Conservation (phyloP, 1,284 basidiomycete species). For the Ustilago nuda region DNA sequence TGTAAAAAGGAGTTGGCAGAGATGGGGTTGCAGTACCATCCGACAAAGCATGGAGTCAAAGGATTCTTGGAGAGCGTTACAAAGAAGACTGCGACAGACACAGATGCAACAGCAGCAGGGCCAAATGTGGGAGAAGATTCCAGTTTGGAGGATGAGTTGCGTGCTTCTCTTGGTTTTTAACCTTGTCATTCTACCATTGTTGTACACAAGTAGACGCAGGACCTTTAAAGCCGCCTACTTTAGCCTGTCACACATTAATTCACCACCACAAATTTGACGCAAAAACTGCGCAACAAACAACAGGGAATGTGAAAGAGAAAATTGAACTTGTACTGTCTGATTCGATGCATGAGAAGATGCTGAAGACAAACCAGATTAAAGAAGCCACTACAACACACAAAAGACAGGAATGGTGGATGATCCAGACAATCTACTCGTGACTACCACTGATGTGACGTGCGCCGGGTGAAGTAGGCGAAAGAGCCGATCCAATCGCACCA, state of each 20-base stretch:
- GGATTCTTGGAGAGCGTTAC: slow-evolving; percentile 30
- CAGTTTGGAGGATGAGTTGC: slow-evolving; percentile 56
- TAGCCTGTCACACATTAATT: neutral
- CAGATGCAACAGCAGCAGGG: neutral
- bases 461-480: slow-evolving; percentile 46
- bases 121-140: neutral
- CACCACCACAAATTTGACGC: too few species aligned
- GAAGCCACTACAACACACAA: slow-evolving; percentile 3
- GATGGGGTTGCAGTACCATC: slow-evolving; percentile 23
- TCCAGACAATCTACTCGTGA: slow-evolving; percentile 26
- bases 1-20: slow-evolving; percentile 72
- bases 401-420: neutral
- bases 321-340: slow-evolving; percentile 15
- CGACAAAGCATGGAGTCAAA: slow-evolving; percentile 24
- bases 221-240: neutral
- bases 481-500: slow-evolving; percentile 42
- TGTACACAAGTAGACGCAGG: neutral
- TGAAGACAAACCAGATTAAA: neutral
- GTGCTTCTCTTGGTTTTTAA: slow-evolving; percentile 58
- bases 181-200: neutral
- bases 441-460: slow-evolving; percentile 34
- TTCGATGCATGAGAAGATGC: slow-evolving; percentile 14
- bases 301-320: neutral
- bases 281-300: too few species aligned
- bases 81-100: slow-evolving; percentile 14